Evolutionary conservation across 2,329 filamentous ascomycete species (phyloP).

Genomic region (Alternaria sp.): DNA sequence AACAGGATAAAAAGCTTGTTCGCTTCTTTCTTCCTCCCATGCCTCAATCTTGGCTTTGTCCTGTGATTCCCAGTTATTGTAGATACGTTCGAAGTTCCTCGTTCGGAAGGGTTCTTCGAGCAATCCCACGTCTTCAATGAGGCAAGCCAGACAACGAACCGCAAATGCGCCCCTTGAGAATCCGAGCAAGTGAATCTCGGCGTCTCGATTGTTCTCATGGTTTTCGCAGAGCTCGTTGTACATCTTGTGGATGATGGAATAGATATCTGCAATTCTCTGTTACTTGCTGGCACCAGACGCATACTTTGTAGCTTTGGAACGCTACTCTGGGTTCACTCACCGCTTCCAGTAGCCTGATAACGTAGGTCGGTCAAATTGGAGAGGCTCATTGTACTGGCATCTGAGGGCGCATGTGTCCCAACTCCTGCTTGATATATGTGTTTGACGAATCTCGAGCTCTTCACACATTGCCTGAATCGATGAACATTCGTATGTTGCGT

Average conservation of each 20-base stretch:
- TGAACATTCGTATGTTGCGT: background rate
- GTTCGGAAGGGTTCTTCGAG: no score
- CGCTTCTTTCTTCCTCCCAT: no score
- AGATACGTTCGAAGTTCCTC: no score
- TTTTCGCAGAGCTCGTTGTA: background rate
- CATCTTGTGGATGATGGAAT: rapidly evolving
- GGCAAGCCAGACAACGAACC: background rate
- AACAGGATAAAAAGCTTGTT: background rate
- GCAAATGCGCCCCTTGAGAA: background rate
- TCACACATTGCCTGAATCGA: background rate
- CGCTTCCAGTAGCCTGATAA: no score
- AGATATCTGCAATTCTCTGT: rapidly evolving
- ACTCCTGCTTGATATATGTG: no score
- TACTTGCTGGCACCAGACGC: background rate
- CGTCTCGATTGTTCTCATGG: rapidly evolving
- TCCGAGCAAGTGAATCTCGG: background rate
- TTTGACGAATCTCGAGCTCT: background rate
- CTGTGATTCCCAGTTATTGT: background rate
- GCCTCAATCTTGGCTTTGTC: background rate
- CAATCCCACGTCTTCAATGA: no score
- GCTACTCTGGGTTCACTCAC: no score
- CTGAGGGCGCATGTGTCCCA: rapidly evolving
- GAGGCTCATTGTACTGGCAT: rapidly evolving
- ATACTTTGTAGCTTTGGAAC: no score
- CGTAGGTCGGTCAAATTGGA: rapidly evolving